These are phyloP conservation scores for Hygrocybe punicea DNA, from an alignment of 768 basidiomycete species.

Conservation along the genomic window DNA sequence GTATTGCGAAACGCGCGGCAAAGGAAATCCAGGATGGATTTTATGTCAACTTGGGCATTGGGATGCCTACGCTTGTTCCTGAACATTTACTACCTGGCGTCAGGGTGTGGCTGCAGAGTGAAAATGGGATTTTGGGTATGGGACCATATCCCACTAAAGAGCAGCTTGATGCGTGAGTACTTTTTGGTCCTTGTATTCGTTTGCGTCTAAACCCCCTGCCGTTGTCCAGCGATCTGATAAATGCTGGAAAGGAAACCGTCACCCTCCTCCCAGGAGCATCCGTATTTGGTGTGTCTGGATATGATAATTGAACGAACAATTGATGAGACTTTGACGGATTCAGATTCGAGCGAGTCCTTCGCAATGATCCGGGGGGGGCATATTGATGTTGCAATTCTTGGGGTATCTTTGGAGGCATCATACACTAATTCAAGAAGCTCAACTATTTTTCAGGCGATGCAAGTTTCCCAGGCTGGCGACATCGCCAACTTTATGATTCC, in stretches of 20 bases:
- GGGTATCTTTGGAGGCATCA: conserved; percentile 49
- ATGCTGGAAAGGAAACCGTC: conserved; percentile 93
- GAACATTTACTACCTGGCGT: conserved; percentile 71
- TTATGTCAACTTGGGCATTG: conserved; percentile 87
- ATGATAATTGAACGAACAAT: background rate
- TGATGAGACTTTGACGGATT: conserved; percentile 7
- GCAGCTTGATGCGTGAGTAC: conserved; percentile 72
- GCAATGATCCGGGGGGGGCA: conserved; percentile 98
- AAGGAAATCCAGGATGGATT: conserved; percentile 86
- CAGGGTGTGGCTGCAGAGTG: conserved; percentile 86
- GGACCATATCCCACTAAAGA: conserved; percentile 84
- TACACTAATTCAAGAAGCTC: conserved; percentile 3
- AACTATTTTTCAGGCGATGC: conserved; percentile 65
- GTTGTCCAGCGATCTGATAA: conserved; percentile 72
- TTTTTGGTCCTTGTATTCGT: background rate
- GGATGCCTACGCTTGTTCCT: conserved; percentile 87
- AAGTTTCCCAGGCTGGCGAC: conserved; percentile 89
- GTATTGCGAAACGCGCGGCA: conserved; percentile 83
- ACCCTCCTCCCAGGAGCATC: conserved; percentile 90
- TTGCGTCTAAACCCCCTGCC: conserved; percentile 7
- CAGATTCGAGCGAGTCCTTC: conserved; percentile 90
- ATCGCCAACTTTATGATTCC: conserved; percentile 99
- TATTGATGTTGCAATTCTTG: conserved; percentile 89
- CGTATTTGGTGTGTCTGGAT: conserved; percentile 64
- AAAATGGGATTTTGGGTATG: conserved; percentile 88